Base-by-base conservation (phyloP, 75 land plant species). In the Pseudotsuga menziesii region DNA sequence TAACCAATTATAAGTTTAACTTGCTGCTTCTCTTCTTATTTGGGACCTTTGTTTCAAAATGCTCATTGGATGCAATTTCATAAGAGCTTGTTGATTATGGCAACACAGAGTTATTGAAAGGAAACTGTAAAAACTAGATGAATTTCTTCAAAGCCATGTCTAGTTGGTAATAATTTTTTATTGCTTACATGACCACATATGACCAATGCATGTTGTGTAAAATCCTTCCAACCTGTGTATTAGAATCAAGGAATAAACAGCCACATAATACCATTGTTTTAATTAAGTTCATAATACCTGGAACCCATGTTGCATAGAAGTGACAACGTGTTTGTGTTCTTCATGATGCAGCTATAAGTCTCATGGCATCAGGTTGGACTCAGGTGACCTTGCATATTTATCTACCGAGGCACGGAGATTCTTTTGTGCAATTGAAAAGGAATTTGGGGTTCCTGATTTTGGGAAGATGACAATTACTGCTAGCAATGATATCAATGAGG, bases 401-500 rank as follows among this genome's bases (percentile, higher is more conserved):
- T 97, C 99, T 55, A 71, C 82, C 63, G 87, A 89, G 76, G 80
- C 98, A 2, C 84, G 99, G 55, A 92, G 91, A 36, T 85, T 97
- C 75, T 97, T 97, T 82, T 35, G 71, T 72, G 44, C 59, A 19
- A 77, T 94, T 70, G 99, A 92, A 77, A 89, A 89, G 56, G 99
- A 94, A 81, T 94, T 97, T 80, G 79, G 75, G 58, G 82, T 89
- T 55, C 73, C 87, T 77, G 90, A 80, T 62, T 97, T 97, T 89
- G 91, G 92, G 39, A 87, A 88, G 54, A 93, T 75, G 57, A 39
- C 57, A 23, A 97, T 97, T 62, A 85, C 90, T 63, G 99, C 99
- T 39, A 97, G 99, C 80, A 97, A 94, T 83, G 98, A 97, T 80
- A 87, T 97, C 59, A 97, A 97, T 75, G 99, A 92, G 81, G 98